phyloP scores from a whole-genome alignment of 2,329 filamentous ascomycete species.

The Pseudonectria buxi region DNA sequence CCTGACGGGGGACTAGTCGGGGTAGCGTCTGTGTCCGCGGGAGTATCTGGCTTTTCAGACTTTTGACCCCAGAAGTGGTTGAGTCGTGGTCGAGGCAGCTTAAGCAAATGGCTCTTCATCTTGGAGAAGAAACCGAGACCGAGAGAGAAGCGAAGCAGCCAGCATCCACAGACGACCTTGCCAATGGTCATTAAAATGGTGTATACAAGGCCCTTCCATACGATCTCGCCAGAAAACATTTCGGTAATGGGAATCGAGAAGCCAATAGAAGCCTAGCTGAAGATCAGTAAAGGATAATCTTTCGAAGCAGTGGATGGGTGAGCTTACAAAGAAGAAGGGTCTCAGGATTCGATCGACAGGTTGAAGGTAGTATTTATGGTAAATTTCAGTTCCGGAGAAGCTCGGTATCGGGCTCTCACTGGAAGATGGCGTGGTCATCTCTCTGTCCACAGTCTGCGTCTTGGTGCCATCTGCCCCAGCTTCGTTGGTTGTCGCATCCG shows the following conservation, averaged over 20 bases:
- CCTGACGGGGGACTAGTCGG: not conserved
- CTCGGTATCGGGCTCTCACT: not conserved
- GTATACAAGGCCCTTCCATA: conserved; percentile 72
- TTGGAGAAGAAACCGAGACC: conserved; percentile 2
- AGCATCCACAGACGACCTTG: conserved; percentile 55
- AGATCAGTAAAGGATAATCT: not conserved
- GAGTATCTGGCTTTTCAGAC: not conserved
- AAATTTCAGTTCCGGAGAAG: conserved; percentile 6
- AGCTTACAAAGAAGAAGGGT: conserved; percentile 65
- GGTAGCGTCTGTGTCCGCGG: not conserved
- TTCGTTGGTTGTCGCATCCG: not conserved
- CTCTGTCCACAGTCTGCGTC: not conserved
- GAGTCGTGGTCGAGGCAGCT: not conserved
- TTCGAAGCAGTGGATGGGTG: not conserved
- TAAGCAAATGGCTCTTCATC: not conserved
- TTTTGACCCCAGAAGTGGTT: not conserved
- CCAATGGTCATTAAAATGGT: conserved; percentile 60
- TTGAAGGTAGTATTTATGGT: conserved; percentile 26
- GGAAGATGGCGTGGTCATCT: not conserved
- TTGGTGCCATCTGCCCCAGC: not conserved
- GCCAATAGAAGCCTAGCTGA: conserved; percentile 52
- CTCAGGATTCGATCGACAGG: conserved; percentile 48
- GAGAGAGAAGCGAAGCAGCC: conserved; percentile 37
- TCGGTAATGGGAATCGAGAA: conserved; percentile 70
- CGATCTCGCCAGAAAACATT: conserved; percentile 56